Evolutionary conservation across 176 grass and related monocot genomes (phyloP).

Genomic region (Rhynchospora pubera): DNA sequence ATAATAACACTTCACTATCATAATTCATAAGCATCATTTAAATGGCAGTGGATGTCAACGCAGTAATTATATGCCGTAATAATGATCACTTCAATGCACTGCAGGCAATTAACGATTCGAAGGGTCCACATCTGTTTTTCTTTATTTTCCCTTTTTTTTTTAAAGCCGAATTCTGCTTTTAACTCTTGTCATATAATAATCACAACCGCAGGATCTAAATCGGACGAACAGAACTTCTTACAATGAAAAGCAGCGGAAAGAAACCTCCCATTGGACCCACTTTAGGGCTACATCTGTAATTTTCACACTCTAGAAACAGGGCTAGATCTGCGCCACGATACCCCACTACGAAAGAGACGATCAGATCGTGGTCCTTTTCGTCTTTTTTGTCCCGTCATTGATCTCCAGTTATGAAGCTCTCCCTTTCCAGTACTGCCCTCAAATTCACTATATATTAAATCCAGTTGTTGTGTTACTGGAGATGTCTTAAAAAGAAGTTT

Average conservation of each 20-base stretch:
- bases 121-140: no score
- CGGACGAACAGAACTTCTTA: neutral
- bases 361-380: neutral
- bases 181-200: no score
- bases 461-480: neutral
- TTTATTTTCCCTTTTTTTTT: no score
- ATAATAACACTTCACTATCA: no score
- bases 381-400: neutral
- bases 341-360: neutral
- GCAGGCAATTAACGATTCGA: no score
- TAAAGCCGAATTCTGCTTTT: no score
- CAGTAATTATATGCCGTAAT: no score
- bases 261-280: neutral
- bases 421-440: neutral
- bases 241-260: neutral
- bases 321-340: neutral
- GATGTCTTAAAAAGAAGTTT: neutral
- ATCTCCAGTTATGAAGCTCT: neutral
- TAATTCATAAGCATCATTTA: no score
- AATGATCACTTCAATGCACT: no score
- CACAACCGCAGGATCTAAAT: neutral
- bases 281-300: neutral
- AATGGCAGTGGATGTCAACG: no score
- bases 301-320: neutral
- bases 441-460: neutral